These are phyloP conservation scores for Raphanus hybrid DNA, from an alignment of 441 rosid genomes.

Conservation along the genomic window DNA sequence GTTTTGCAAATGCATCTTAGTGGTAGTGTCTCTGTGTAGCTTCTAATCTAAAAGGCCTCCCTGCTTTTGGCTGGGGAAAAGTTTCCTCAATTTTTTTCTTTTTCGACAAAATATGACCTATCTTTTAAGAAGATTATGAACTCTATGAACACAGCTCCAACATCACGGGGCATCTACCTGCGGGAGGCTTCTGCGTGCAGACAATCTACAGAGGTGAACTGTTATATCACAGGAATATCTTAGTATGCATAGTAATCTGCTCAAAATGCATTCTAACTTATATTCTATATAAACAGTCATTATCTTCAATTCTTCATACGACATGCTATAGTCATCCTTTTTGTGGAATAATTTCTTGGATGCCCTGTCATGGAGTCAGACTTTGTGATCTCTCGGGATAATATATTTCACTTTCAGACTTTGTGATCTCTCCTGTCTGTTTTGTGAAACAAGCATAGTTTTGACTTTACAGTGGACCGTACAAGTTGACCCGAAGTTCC, in stretches of 20 bases:
- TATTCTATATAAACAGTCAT: background rate
- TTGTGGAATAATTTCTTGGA: constrained; percentile 6
- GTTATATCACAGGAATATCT: constrained; percentile 14
- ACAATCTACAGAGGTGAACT: constrained; percentile 82
- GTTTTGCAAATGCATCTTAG: constrained; percentile 26
- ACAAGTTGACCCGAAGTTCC: constrained; percentile 91
- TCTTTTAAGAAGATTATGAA: background rate
- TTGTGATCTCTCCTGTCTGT: constrained; percentile 21
- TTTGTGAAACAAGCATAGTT: constrained; percentile 37
- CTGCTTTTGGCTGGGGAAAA: constrained; percentile 6
- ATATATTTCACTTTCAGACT: constrained; percentile 12
- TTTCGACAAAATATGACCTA: background rate
- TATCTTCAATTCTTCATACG: constrained; percentile 12
- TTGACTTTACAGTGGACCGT: constrained; percentile 82
- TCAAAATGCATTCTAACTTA: constrained; percentile 16
- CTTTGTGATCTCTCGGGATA: constrained; percentile 22
- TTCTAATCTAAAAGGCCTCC: constrained; percentile 17
- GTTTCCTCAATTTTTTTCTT: background rate
- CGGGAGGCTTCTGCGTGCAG: constrained; percentile 80
- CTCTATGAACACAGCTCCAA: constrained; percentile 65
- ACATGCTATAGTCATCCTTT: constrained; percentile 6
- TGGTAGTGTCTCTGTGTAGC: constrained; percentile 10
- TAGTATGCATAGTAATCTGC: constrained; percentile 30
- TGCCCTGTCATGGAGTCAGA: constrained; percentile 5
- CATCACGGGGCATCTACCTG: constrained; percentile 86